These are phyloP conservation scores for Capsicum chinense DNA, from an alignment of 257 asterid genomes.

Conservation along the genomic window DNA sequence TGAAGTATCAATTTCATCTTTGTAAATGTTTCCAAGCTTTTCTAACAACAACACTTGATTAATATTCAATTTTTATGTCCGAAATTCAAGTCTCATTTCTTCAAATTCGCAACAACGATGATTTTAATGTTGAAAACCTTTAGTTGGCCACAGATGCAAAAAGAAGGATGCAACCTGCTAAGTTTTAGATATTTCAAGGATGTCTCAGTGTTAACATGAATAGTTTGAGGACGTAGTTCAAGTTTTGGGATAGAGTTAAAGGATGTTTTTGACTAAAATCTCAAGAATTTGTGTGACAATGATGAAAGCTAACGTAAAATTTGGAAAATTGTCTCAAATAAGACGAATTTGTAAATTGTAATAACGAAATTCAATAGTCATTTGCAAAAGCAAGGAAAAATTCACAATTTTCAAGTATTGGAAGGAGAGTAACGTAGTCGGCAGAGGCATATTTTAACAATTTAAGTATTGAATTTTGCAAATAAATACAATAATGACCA, in stretches of 20 bases:
- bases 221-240: background rate
- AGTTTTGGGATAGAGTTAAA: background rate
- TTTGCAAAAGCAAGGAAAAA: background rate
- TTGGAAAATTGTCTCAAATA: background rate
- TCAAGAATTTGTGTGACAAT: background rate
- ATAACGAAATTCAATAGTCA: background rate
- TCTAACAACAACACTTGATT: background rate
- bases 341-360: background rate
- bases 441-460: constrained; percentile 41
- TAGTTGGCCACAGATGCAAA: too few species aligned
- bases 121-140: background rate
- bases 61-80: background rate
- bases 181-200: background rate
- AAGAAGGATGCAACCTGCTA: background rate
- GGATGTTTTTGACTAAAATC: background rate
- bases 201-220: background rate
- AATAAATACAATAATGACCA: background rate
- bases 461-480: constrained; percentile 15
- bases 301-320: background rate
- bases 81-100: background rate
- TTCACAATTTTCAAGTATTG: constrained; percentile 36
- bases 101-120: background rate
- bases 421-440: constrained; percentile 55
- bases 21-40: background rate
- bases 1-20: background rate